Evolutionary conservation across 345 rosid genomes (phyloP), one percentile per base, ranked within the genome.

Genomic region (Adansonia digitata): DNA sequence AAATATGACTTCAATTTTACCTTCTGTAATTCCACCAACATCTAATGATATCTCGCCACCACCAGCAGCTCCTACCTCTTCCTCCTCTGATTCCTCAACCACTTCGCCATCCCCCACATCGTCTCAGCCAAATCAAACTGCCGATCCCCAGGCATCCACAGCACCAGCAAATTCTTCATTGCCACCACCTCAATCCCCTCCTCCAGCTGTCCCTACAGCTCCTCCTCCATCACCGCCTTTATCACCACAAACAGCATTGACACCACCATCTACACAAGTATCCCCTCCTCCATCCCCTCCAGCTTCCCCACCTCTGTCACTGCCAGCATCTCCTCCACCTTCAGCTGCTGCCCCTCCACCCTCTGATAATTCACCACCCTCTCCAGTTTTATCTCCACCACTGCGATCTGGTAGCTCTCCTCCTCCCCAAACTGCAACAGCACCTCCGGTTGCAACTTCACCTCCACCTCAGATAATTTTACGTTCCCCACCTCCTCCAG

Each of bases 1-100:
- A 52, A 80, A 71, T 59, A 91, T 92, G 93, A 83, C 82, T 80
- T 85, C 86, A 77, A 42, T 80, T 76, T 74, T 83, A 77, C 84
- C 86, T 74, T 75, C 85, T 67, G 46, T 55, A 46, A 52, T 74
- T 60, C 67, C 80, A 52, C 86, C 89, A 65, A 60, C 83, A 6
- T 69, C 84, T 34, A 7, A 55, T 74, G 69, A 69, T 42, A 31
- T 81, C 34, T 77, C 91, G 46, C 60, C 75, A 60, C 73, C 90
- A 45, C 76, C 73, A 15, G 13, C 83, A 7, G 43, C 80, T 53
- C 43, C 76, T 63, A 72, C 82, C 12, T 48, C 76, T 26, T 35
- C 87, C n/a, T n/a, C n/a, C 43, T 73, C 83, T 4, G 61, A 82
- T 81, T 71, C 89, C 59, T 70, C 89, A 17, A 55, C 78, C 70